Base-by-base conservation (phyloP, 495 filamentous ascomycete genomes). In the Penicillium silybi region DNA sequence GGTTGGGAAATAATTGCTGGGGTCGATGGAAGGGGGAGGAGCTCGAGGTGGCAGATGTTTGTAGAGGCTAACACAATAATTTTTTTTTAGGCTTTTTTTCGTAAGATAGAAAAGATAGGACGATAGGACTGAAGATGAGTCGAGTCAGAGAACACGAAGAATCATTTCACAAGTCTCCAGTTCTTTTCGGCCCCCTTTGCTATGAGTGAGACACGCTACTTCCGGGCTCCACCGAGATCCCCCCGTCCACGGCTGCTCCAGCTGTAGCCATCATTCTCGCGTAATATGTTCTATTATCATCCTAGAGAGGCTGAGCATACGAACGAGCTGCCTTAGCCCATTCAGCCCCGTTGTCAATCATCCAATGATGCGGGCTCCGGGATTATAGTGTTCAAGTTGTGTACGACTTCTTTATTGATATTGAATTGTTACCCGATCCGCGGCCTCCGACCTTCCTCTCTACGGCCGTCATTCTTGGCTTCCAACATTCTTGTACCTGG, bases 351-450 rank as follows among this genome's bases (percentile, higher is more conserved):
- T 58, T 60, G 45, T 34, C 34, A 59, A 62, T 44, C 47, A 32
- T 17, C 62, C 59, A 65, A 62, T 65, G 25, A 51, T 15, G 50
- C 25, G 40, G 4, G 13, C 49, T 62, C 61, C 62, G 44, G 29
- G 29, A 3, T 13, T 3, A 13, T 15, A 32, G 29, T 32, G 29
- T 32, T 13, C 29, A 32, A 32, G 29, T 32, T 3, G 6, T 32
- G 29, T 32, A 32, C 29, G 10, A 32, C 6, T 15, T 32, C 37
- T 39, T 38, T n/a, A n/a, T n/a, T n/a, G n/a, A n/a, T 48, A 56
- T 46, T 62, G 57, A 58, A 34, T 38, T 38, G 25, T 64, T 57
- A 50, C 50, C 57, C 50, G 57, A 57, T 61, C 57, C 57, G 57
- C 53, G 46, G 29, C 37, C 20, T 57, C 57, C 57, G 57, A 39